A percentile compares a stretch with the other conserved stretches of the same genome.
phyloP scores from a whole-genome alignment of 2,329 filamentous ascomycete species.

The Penicillium brevicompactum region DNA sequence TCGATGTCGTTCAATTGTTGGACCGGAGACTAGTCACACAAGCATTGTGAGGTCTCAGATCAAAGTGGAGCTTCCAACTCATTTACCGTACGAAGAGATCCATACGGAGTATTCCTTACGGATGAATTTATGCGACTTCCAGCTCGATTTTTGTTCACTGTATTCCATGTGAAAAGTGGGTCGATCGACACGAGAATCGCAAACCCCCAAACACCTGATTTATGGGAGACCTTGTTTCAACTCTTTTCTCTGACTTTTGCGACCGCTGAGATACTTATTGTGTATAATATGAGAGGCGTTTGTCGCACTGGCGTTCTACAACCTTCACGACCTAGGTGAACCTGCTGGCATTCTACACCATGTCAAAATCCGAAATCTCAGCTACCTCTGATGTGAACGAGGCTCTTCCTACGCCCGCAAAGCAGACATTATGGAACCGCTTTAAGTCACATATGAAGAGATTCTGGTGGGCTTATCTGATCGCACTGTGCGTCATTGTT shows the following conservation, averaged over 20 bases:
- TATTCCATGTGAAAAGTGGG: conserved; percentile 8
- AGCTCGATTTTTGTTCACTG: background rate
- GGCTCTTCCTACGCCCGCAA: conserved; percentile 2
- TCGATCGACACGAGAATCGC: conserved; percentile 4
- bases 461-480: conserved; percentile 30
- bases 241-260: background rate
- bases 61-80: no score
- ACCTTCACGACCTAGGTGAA: background rate
- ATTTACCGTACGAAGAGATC: no score
- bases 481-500: conserved; percentile 21
- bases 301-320: background rate
- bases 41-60: no score
- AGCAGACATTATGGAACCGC: conserved; percentile 21
- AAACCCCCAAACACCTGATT: background rate
- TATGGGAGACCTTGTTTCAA: background rate
- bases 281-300: background rate
- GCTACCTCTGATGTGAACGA: conserved; percentile 9
- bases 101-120: no score
- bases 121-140: background rate
- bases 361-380: conserved; percentile 24
- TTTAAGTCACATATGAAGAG: conserved; percentile 28
- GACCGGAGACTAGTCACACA: no score
- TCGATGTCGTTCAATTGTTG: background rate
- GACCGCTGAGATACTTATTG: background rate
- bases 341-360: background rate